Evolutionary conservation across 108 stramenopile species (phyloP), one percentile per base, ranked within the genome.

Genomic region (Fragilaria crotonensis): DNA sequence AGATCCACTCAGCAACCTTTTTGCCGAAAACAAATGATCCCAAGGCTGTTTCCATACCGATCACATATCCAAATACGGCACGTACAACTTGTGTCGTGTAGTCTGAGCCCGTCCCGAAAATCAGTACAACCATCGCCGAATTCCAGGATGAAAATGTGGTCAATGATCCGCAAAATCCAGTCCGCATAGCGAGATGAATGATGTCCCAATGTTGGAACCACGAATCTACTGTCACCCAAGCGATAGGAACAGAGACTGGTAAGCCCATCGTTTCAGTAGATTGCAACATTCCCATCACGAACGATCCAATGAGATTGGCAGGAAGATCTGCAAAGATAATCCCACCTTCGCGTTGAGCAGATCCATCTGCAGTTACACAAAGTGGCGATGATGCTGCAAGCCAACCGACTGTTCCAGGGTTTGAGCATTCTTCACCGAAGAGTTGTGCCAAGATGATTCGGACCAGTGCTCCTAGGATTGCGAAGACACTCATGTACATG

Each of bases 301-400:
- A 76, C 25, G 70, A 77, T 29, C 87, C 87, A 25, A 89, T 48
- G 58, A 83, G 59, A 46, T 90, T 89, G 22, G 76, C 80, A 0
- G 84, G 84, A 19, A 89, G 57, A 59, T 89, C 88, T 36, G 78
- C 71, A 63, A 89, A 89, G 30, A 89, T 58, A 17, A 83, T 80
- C 5, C 87, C 87, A 70, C 81, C 76, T 11, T 75, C 64, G 45
- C 75, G 73, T 25, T 47, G 32, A 4, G 79, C 64, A 20, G 45
- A 28, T 25, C 87, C 81, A 52, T 57, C 47, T 18, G 57, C 48
- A n/a, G 87, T 89, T 25, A 89, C 77, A 55, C 87, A 89, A 3
- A 89, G 63, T 0, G 72, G 63, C 19, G 64, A 21, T 19, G 33
- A 36, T 26, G 60, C 62, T 21, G 59, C 30, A 20, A 84, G 41